These are phyloP conservation scores for Quercus robur DNA, from an alignment of 306 rosid genomes.

Conservation along the genomic window DNA sequence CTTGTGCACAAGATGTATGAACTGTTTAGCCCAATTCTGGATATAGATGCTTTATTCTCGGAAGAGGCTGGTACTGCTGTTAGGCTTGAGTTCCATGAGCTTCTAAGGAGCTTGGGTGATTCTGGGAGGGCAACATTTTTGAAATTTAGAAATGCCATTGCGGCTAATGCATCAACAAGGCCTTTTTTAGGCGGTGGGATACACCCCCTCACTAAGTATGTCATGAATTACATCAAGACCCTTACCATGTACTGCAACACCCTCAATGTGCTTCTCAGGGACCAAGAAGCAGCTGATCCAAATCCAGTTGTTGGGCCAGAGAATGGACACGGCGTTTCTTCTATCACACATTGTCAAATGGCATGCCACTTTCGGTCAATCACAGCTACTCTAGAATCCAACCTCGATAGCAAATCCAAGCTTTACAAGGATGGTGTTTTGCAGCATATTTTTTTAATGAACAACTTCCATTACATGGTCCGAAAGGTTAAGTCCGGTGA, in stretches of 20 bases:
- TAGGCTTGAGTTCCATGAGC: conserved; percentile 42
- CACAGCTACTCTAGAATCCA: conserved; percentile 42
- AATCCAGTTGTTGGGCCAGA: not conserved
- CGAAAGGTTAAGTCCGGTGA: conserved; percentile 48
- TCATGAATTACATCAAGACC: conserved; percentile 53
- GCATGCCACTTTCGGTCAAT: conserved; percentile 39
- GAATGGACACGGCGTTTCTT: not conserved
- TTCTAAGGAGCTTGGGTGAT: conserved; percentile 31
- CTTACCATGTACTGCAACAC: conserved; percentile 35
- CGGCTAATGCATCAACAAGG: conserved; percentile 31
- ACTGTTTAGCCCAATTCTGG: too few species aligned
- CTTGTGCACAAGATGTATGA: too few species aligned
- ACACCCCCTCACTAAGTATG: conserved; percentile 61
- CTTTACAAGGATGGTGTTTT: conserved; percentile 51
- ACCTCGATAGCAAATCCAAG: conserved; percentile 39
- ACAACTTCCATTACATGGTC: conserved; percentile 64
- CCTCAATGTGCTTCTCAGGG: conserved; percentile 40
- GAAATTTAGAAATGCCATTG: conserved; percentile 41
- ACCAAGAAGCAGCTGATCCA: conserved; percentile 11
- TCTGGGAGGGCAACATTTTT: conserved; percentile 41
- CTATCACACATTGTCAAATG: conserved; percentile 20
- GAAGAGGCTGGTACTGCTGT: conserved; percentile 41
- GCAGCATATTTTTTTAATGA: conserved; percentile 60
- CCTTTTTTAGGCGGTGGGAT: conserved; percentile 49
- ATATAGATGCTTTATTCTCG: conserved; percentile 38